Evolutionary conservation across 2,329 filamentous ascomycete genomes (phyloP), one percentile per base, ranked within the genome.

Genomic region (Colletotrichum navitas): DNA sequence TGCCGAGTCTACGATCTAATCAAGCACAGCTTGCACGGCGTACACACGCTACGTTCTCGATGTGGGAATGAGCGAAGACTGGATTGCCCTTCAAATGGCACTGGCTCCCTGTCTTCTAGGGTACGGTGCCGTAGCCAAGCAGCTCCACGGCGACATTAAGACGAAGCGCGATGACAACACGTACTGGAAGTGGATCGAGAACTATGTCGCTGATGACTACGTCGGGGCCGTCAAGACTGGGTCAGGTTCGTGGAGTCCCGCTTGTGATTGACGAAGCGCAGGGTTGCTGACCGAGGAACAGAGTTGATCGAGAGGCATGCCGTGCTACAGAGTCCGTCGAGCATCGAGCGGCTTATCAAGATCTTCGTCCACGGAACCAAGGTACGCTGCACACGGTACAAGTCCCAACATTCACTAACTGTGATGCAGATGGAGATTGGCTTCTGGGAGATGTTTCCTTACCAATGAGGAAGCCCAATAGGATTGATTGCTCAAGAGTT

Each of bases 151-250:
- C 18, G 90, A 93, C 73, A 82, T 87, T 60, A 85, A 83, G n/a
- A 92, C 90, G 45, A 84, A 84, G 73, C 85, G 86, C 49, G 85
- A 92, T 16, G 89, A 85, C 0, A 97, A 95, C 79, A 85, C 83
- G 24, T 98, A 97, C 83, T 96, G 93, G 92, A 88, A 90, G 56
- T 98, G 95, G 95, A 94, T 98, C 75, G 86, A 95, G 78, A 97
- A 94, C 77, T 98, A 98, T 78, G 89, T 93, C 21, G 92, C 91
- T 2, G 91, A 93, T 0, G 93, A 96, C 79, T 98, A 97, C 75
- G 82, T 85, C 0, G 85, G 90, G 73, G 93, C 93, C 7, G 93
- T 97, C 65, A 85, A 85, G 74, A 85, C 89, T 3, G 94, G 93
- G 29, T 89, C 87, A 66, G 90, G 93, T 94, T 83, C 81, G 87